These are phyloP conservation scores for Odonthalia washingtoniensis DNA, from an alignment of 31 red algal species.

Conservation along the genomic window DNA sequence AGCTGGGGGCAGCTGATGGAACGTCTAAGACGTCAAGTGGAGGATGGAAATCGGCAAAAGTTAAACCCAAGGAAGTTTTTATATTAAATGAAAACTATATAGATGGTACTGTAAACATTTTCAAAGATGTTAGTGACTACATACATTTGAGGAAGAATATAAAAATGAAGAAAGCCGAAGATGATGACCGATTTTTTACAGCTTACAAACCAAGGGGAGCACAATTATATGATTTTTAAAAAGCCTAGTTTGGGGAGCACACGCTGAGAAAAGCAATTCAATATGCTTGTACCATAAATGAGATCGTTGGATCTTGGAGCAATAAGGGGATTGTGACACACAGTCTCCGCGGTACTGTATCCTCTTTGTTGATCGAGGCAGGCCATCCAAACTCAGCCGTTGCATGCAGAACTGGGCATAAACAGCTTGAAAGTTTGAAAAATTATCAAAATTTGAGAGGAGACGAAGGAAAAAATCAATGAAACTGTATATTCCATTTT, in stretches of 20 bases:
- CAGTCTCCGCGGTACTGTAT: conserved; percentile 21
- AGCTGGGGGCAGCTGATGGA: no score
- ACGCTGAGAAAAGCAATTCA: conserved; percentile 26
- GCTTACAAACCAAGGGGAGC: neutral
- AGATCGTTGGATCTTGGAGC: neutral
- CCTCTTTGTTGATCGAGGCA: conserved; percentile 23
- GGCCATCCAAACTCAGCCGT: neutral
- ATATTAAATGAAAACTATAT: no score
- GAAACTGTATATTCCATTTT: no score
- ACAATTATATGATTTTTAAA: neutral
- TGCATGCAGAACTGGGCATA: conserved; percentile 43
- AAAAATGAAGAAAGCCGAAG: neutral
- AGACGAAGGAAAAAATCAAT: no score
- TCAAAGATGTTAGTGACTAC: no score
- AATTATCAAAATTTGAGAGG: conserved; percentile 52
- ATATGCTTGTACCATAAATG: neutral
- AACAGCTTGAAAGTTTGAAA: neutral
- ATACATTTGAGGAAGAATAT: no score
- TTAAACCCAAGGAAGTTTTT: no score
- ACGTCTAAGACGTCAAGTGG: no score
- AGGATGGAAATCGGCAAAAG: no score
- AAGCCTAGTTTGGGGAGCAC: neutral
- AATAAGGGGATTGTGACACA: conserved; percentile 11
- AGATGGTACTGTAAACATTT: no score
- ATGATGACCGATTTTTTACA: neutral